A percentile compares a stretch with the other conserved stretches of the same genome.
Conservation (phyloP, 768 basidiomycete genomes). For the Symmetrospora coprosmae region DNA sequence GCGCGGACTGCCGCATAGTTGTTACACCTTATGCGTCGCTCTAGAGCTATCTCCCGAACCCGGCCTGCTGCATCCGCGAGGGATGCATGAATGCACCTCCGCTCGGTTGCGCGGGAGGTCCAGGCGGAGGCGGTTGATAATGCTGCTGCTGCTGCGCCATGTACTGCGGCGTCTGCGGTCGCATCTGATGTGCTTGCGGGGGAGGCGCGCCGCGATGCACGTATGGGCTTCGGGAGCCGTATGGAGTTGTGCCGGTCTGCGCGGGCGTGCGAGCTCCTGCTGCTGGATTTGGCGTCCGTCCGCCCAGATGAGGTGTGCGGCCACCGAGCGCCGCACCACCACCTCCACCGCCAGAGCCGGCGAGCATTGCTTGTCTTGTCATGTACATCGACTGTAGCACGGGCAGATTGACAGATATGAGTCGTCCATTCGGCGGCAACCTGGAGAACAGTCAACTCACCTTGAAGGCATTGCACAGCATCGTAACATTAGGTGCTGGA, state of each 20-base stretch:
- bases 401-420: neutral
- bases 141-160: too few species aligned
- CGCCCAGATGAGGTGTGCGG: conserved; percentile 66
- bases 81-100: conserved; percentile 9
- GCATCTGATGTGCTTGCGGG: too few species aligned
- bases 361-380: conserved; percentile 65
- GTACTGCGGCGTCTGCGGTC: too few species aligned
- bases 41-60: too few species aligned
- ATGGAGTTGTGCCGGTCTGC: conserved; percentile 28
- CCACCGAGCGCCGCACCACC: conserved; percentile 44
- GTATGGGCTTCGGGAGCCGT: conserved; percentile 50
- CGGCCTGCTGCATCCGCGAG: conserved; percentile 1
- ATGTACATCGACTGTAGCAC: conserved; percentile 4
- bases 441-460: conserved; percentile 45
- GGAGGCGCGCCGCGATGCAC: neutral
- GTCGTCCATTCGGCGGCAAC: neutral
- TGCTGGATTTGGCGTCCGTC: neutral
- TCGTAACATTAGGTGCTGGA: conserved; percentile 74
- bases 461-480: conserved; percentile 96
- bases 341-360: conserved; percentile 47
- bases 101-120: too few species aligned
- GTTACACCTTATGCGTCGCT: too few species aligned
- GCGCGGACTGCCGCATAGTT: too few species aligned
- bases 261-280: neutral
- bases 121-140: neutral